Conservation (phyloP, 495 filamentous ascomycete genomes). For the Hypomontagnella monticulosa region DNA sequence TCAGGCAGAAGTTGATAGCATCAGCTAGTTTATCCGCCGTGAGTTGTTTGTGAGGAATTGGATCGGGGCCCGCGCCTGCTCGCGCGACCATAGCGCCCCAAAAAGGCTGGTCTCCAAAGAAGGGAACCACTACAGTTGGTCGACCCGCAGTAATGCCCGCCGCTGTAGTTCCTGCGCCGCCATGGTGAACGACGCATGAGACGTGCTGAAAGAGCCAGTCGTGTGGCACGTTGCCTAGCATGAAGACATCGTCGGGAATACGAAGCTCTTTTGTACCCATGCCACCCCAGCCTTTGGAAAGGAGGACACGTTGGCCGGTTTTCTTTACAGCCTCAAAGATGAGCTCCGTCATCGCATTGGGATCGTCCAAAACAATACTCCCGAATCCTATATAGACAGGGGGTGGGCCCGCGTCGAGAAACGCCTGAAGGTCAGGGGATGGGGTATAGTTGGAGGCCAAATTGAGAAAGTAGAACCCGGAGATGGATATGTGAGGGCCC, state of each 20-base stretch:
- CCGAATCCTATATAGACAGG: slow-evolving; percentile 87
- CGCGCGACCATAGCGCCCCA: slow-evolving; percentile 82
- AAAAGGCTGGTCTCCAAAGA: slow-evolving; percentile 88
- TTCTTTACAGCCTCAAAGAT: slow-evolving; percentile 74
- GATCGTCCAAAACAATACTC: slow-evolving; percentile 82
- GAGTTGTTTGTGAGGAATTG: slow-evolving; percentile 75
- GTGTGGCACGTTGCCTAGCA: slow-evolving; percentile 81
- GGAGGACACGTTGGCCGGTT: slow-evolving; percentile 75
- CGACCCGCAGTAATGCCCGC: slow-evolving; percentile 73
- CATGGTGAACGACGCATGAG: slow-evolving; percentile 81
- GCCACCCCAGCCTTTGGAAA: slow-evolving; percentile 85
- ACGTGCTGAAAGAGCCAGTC: slow-evolving; percentile 85
- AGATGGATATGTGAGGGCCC: slow-evolving; percentile 73
- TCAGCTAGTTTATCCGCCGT: slow-evolving; percentile 69
- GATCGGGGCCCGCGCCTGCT: slow-evolving; percentile 75
- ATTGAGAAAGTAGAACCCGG: slow-evolving; percentile 79
- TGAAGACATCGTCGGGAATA: slow-evolving; percentile 73
- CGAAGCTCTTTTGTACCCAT: slow-evolving; percentile 69
- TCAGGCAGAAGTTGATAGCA: slow-evolving; percentile 67
- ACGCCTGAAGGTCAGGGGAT: slow-evolving; percentile 66
- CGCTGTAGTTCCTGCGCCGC: slow-evolving; percentile 84
- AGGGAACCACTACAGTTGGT: slow-evolving; percentile 81
- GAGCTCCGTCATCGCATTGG: slow-evolving; percentile 68
- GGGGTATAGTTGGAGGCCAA: slow-evolving; percentile 72
- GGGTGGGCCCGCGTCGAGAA: slow-evolving; percentile 71